Evolutionary conservation across 1,139 yeast species (phyloP), one percentile per base, ranked within the genome.

Genomic region (Pichia cactophila): DNA sequence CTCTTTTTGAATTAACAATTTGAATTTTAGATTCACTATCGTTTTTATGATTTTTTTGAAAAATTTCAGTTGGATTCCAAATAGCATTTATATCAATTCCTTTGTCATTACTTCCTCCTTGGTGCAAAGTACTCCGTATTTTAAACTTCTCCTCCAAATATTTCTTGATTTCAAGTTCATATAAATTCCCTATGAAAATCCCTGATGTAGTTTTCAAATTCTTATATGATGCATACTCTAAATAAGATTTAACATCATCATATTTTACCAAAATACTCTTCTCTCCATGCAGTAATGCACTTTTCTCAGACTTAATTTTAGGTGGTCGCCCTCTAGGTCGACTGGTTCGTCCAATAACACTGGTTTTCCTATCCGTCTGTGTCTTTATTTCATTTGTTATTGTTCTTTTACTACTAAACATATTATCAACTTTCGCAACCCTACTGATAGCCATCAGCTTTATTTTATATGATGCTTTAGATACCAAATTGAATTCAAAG

Each of bases 71-170:
- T 10, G 57, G 60, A 50, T 78, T 70, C 88, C 88, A 82, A 43
- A 68, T 68, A 0, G 86, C 87, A 14, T 73, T 66, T 1, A 86
- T 68, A 62, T 86, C 95, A 6, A 85, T 72, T 0, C 95, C 95
- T 46, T 78, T 75, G 60, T 86, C 95, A 53, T 77, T 77, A 0
- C 86, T 71, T 0, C 94, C 92, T 2, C 95, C 95, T 49, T 74
- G 71, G 50, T 71, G 72, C 6, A 60, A 52, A 28, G 73, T 49
- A 5, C 66, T 51, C 3, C 60, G 52, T 54, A 81, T 72, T 26
- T 69, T 58, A 31, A 81, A 64, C 44, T 69, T 62, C 2, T 65
- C 50, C 48, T 69, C 65, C 2, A 83, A 65, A 55, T 75, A 72
- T 45, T 75, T 68, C 60, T 76, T 72, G 35, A 79, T 71, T 1